Percentiles rank a stretch among this genome's conserved stretches.
These are phyloP conservation scores for Puccinia triticina DNA, from an alignment of 1,284 basidiomycete genomes.

Conservation along the genomic window DNA sequence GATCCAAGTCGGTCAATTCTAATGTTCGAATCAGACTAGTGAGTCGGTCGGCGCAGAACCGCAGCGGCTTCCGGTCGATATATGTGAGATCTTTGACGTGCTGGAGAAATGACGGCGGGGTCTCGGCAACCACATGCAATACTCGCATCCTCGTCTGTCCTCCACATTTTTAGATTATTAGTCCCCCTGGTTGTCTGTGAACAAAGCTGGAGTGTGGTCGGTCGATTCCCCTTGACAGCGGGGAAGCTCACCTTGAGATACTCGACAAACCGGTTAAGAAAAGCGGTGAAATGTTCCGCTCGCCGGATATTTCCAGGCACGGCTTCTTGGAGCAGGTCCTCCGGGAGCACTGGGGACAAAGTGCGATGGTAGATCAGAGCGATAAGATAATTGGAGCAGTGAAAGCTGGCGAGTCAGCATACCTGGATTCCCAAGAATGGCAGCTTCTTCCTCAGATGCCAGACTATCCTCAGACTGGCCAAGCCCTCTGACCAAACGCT, in stretches of 20 bases:
- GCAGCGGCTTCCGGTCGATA: conserved; percentile 92
- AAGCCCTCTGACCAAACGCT: conserved; percentile 93
- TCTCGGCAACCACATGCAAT: conserved; percentile 98
- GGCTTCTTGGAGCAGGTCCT: conserved; percentile 91
- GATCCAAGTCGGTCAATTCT: conserved; percentile 86
- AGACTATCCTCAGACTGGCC: conserved; percentile 67
- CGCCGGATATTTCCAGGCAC: conserved; percentile 97
- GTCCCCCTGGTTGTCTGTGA: background rate
- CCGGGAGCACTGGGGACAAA: conserved; percentile 73
- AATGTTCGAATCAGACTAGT: conserved; percentile 92
- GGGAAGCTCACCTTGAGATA: conserved; percentile 78
- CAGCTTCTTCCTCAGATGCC: conserved; percentile 59
- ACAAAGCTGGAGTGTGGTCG: background rate
- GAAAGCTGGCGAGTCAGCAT: background rate
- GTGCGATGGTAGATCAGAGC: conserved; percentile 25
- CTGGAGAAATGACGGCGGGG: conserved; percentile 94
- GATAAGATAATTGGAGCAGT: background rate
- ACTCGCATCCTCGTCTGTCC: conserved; percentile 93
- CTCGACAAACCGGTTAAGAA: conserved; percentile 96
- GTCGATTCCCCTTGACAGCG: background rate
- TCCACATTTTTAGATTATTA: conserved; percentile 27
- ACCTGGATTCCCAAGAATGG: conserved; percentile 86
- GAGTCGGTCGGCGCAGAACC: conserved; percentile 94
- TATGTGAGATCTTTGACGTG: conserved; percentile 99
- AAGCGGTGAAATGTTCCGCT: conserved; percentile 98